Evolutionary conservation across 1,284 basidiomycete species (phyloP), one percentile per base, ranked within the genome.

Genomic region (Ganoderma resinaceum): DNA sequence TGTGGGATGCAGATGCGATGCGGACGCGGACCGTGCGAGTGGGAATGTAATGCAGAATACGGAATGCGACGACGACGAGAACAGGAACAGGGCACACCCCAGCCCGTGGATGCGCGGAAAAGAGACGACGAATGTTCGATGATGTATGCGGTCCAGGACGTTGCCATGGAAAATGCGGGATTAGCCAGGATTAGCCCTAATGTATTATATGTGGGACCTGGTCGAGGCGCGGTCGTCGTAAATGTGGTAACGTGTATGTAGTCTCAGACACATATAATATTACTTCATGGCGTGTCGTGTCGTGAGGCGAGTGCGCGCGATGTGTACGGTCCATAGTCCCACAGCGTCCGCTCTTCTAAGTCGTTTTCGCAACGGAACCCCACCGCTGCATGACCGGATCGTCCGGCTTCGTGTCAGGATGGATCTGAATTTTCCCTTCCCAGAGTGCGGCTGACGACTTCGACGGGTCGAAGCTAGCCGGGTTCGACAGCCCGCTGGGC

Each of bases 401-500:
- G 71, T 87, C 83, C 18, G 73, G 74, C 71, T 83, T 84, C 26
- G 95, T 96, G 55, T 95, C 94, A 0, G 95, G 95, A 78, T 97
- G 95, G 29, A 97, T 84, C 76, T 95, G 93, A 26, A 96, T 83
- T 77, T 89, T 92, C 70, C 95, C 95, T 77, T 92, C 88, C 89
- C 89, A 92, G 2, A 95, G 83, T 0, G 92, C 93, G 4, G 92
- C 90, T 37, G 92, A 92, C 7, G 92, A 94, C 71, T 84, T 87
- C 14, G 91, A 94, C 2, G 94, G 95, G 78, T 96, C 93, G 63
- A 84, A 82, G 42, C 87, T 84, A 12, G 92, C 89, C 12, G 95
- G 94, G 78, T 95, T 91, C 4, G 89, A 90, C 11, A 95, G 83
- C 1, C 87, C 87, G 7, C 88, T 89, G 2, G 77, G 78, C 3